Conservation (phyloP, 768 basidiomycete genomes). For the Lactarius hatsudake region DNA sequence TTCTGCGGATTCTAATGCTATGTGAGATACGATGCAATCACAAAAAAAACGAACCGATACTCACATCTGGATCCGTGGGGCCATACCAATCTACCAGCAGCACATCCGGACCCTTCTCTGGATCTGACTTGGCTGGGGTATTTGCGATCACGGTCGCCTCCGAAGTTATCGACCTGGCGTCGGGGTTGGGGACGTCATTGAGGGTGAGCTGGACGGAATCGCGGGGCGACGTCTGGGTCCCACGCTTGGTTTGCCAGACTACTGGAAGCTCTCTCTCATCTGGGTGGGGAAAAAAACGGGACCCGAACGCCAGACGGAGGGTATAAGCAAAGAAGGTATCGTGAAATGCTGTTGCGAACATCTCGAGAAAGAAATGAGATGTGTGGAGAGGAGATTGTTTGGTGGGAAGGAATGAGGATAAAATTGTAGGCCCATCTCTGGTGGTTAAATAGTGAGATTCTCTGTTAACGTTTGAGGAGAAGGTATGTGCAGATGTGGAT, state of each 20-base stretch:
- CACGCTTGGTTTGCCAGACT: constrained; percentile 18
- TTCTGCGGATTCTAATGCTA: constrained; percentile 24
- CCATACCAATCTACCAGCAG: constrained; percentile 33
- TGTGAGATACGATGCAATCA: neutral
- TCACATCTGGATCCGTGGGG: constrained; percentile 26
- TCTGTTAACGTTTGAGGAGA: neutral
- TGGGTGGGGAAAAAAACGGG: constrained; percentile 26
- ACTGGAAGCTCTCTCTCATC: constrained; percentile 26
- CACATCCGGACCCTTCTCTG: constrained; percentile 24
- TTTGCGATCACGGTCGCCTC: neutral
- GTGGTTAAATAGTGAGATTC: constrained; percentile 10
- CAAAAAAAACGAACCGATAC: neutral
- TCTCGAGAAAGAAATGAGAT: neutral
- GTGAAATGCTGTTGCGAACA: constrained; percentile 28
- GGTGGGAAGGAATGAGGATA: neutral
- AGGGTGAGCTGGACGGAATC: neutral
- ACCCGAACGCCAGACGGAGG: constrained; percentile 32
- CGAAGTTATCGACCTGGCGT: constrained; percentile 9
- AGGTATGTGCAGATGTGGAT: neutral
- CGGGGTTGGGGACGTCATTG: neutral
- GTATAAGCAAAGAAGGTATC: constrained; percentile 35
- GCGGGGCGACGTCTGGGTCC: constrained; percentile 4
- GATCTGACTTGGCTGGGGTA: constrained; percentile 1
- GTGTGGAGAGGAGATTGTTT: neutral
- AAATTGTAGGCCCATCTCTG: neutral